Evolutionary conservation across 495 filamentous ascomycete genomes (phyloP), one percentile per base, ranked within the genome.

Genomic region (Cercophora samala): DNA sequence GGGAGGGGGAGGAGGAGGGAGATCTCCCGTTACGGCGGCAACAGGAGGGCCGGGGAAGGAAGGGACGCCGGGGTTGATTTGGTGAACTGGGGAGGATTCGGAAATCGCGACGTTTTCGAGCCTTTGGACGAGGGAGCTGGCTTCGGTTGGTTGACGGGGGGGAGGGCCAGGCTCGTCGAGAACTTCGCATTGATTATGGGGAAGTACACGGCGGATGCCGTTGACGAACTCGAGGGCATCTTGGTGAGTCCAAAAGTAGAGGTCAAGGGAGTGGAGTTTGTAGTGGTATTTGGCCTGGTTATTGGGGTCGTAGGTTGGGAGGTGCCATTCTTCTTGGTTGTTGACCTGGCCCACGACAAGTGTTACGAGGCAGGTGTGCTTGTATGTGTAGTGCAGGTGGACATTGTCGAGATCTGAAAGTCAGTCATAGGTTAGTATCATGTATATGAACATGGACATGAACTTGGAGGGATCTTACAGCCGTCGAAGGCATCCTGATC

Each of bases 401-500:
- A 86, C 81, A 62, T 80, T 79, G 73, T 91, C 88, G 69, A 95
- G 80, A 69, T 82, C 86, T 92, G 66, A 46, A 59, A 53, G 11
- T n/a, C n/a, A n/a, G n/a, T n/a, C n/a, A n/a, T n/a, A n/a, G n/a
- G n/a, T n/a, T n/a, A n/a, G n/a, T n/a, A n/a, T n/a, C n/a, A n/a
- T n/a, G n/a, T n/a, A n/a, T n/a, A n/a, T n/a, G n/a, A n/a, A n/a
- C n/a, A n/a, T n/a, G n/a, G n/a, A n/a, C n/a, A n/a, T n/a, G n/a
- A n/a, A n/a, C n/a, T n/a, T n/a, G n/a, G n/a, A 52, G 4, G 60
- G 29, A 53, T 25, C 89, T 82, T 80, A 93, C 90, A 86, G 69
- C 93, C 93, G 71, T 88, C 85, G 75, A 97, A 95, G 42, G 92
- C 91, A 83, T 97, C 93, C 76, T 97, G 93, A 53, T 93, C 88